Evolutionary conservation across 768 basidiomycete species (phyloP).

Genomic region (Omphalotus guepiniiformis): DNA sequence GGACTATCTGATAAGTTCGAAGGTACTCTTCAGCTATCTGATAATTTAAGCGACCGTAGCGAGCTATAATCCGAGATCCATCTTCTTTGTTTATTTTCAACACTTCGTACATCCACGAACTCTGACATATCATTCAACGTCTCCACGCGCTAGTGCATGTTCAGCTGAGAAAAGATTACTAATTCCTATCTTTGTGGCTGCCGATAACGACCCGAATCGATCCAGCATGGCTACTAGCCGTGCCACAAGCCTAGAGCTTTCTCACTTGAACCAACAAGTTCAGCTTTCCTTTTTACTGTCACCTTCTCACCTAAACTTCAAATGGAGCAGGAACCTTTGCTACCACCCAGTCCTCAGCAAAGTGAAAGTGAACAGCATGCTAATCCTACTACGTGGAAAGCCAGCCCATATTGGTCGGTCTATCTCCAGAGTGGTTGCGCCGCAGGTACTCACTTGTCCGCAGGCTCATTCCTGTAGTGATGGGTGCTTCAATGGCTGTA

Average conservation of each 20-base stretch:
- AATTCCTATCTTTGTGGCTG: too few relatives aligned
- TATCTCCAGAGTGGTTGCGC: not conserved
- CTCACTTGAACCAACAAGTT: too few relatives aligned
- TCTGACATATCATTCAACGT: too few relatives aligned
- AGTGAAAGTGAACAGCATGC: not conserved
- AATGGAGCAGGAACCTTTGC: conserved; percentile 8
- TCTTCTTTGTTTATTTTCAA: too few relatives aligned
- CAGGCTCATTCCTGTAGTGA: conserved; percentile 72
- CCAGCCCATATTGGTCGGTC: conserved; percentile 43
- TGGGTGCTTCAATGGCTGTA: conserved; percentile 65
- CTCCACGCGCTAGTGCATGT: too few relatives aligned
- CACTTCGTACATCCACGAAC: too few relatives aligned
- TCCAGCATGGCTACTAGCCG: too few relatives aligned
- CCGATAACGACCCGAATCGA: too few relatives aligned
- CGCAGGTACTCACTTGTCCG: conserved; percentile 7
- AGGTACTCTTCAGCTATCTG: not conserved
- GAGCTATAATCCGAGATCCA: too few relatives aligned
- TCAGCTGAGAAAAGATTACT: too few relatives aligned
- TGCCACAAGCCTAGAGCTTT: too few relatives aligned
- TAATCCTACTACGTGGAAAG: conserved; percentile 21
- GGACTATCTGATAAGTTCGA: conserved; percentile 3
- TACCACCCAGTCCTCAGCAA: not conserved
- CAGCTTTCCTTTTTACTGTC: not conserved
- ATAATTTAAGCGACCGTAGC: conserved; percentile 1
- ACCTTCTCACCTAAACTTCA: not conserved